Percentiles rank a stretch among this genome's conserved stretches.
These are phyloP conservation scores for Starmerella sirachaensis DNA, from an alignment of 805 yeast genomes.

Conservation along the genomic window DNA sequence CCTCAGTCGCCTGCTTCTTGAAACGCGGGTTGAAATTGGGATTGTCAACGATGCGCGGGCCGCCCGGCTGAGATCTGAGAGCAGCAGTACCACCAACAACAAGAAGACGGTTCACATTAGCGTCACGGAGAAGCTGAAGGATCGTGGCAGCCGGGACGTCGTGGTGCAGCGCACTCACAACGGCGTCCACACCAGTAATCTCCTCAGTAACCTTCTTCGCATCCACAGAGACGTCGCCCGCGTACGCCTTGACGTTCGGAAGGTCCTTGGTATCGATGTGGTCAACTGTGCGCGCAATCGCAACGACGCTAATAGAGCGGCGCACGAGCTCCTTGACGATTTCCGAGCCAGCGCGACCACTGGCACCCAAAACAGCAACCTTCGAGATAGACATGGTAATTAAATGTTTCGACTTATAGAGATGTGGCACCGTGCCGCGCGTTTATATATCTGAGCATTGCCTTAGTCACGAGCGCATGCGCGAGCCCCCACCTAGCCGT, in stretches of 20 bases:
- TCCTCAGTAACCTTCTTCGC: constrained; percentile 5
- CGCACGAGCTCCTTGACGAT: constrained; percentile 11
- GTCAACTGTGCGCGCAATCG: constrained; percentile 15
- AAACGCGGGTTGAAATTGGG: constrained; percentile 13
- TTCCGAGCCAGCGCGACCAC: constrained; percentile 28
- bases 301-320: constrained; percentile 8
- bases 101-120: constrained; percentile 15
- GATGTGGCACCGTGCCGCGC: no score
- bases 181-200: constrained; percentile 11
- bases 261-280: constrained; percentile 3
- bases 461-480: no score
- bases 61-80: constrained; percentile 8
- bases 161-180: constrained; percentile 10
- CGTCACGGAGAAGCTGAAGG: constrained; percentile 3
- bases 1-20: constrained; percentile 6
- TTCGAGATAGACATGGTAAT: no score
- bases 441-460: no score
- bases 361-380: constrained; percentile 20
- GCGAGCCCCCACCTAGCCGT: no score
- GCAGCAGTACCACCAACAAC: constrained; percentile 16
- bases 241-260: constrained; percentile 7
- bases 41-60: constrained; percentile 11
- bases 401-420: no score
- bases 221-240: constrained; percentile 14
- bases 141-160: constrained; percentile 9